phyloP scores from a whole-genome alignment of 2,329 filamentous ascomycete species.

The Pezicula neosporulosa region DNA sequence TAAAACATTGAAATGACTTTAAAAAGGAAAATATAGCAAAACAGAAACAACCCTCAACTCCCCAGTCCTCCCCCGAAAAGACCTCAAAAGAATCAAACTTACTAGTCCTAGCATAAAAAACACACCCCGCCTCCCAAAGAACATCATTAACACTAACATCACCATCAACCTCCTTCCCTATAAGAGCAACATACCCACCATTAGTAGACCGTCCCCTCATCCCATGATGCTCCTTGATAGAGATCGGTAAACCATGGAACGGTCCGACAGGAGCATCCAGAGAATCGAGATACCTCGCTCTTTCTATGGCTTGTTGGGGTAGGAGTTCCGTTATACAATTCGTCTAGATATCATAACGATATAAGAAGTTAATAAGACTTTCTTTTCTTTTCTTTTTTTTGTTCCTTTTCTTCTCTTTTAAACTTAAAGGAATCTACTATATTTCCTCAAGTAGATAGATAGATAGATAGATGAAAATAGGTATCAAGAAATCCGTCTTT shows the following conservation, averaged over 20 bases:
- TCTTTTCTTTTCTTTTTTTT: neutral
- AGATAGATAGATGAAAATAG: too few species aligned
- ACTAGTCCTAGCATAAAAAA: slow-evolving; percentile 66
- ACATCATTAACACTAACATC: slow-evolving; percentile 43
- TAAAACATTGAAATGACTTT: too few species aligned
- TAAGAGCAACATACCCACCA: slow-evolving; percentile 51
- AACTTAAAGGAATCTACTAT: too few species aligned
- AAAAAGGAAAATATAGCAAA: too few species aligned
- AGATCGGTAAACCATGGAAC: slow-evolving; percentile 56
- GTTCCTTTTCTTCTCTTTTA: too few species aligned
- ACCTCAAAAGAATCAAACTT: too few species aligned
- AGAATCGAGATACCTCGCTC: slow-evolving; percentile 16
- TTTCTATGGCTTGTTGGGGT: slow-evolving; percentile 11
- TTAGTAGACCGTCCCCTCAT: slow-evolving; percentile 38
- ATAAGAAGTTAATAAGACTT: too few species aligned
- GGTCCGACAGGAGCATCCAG: slow-evolving; percentile 42
- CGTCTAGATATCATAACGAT: too few species aligned
- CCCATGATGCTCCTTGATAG: slow-evolving; percentile 50
- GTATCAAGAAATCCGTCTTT: too few species aligned
- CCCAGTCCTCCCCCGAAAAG: too few species aligned
- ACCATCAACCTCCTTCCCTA: slow-evolving; percentile 41
- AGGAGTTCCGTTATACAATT: slow-evolving; percentile 19
- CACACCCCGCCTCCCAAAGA: slow-evolving; percentile 55
- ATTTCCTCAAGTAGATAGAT: too few species aligned
- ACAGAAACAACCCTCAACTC: too few species aligned